Evolutionary conservation across 1,139 yeast species (phyloP), one percentile per base, ranked within the genome.

Genomic region (Debaryomycetaceae sp.): DNA sequence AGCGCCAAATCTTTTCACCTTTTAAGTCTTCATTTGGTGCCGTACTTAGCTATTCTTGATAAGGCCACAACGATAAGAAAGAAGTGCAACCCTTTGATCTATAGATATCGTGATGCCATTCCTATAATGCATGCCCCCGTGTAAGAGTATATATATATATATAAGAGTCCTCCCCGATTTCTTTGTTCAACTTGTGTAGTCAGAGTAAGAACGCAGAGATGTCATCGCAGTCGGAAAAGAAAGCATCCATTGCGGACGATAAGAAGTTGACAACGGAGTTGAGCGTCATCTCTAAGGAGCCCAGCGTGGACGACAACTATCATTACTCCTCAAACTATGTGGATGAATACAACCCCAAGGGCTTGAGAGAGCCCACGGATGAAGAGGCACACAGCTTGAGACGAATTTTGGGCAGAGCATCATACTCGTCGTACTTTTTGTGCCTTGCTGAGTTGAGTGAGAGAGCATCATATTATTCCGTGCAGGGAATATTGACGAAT

Each of bases 311-410:
- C 11, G 31, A 11, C 11, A 27, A 27, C 11, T 7, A 8, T 4
- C 31, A 27, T 27, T 66, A 65, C 49, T 56, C 58, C 40, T 53
- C 66, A 17, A 39, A 47, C 33, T 66, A 49, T 43, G 55, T 53
- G 22, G 71, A 67, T 49, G 71, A 67, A 34, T 52, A 46, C 42
- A 67, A 67, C 47, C 71, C 72, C 13, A 56, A 49, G 43, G 72
- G 72, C 13, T 59, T 65, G 41, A 58, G 72, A 49, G 47, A 51
- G 34, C 78, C 80, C 17, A 60, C 69, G 9, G 57, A 55, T 11
- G 72, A 68, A 42, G 87, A 82, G 56, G 54, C 67, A 33, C 47
- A 48, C 4, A 68, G 75, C 6, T 73, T 80, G 46, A 72, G 81
- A 48, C 60, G 70, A 45, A 51, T 65, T 14, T 56, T 67, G 39